Percentiles rank a stretch among this genome's conserved stretches.
Evolutionary conservation across 805 yeast genomes (phyloP).

Genomic region (Metschnikowia dekortorum): DNA sequence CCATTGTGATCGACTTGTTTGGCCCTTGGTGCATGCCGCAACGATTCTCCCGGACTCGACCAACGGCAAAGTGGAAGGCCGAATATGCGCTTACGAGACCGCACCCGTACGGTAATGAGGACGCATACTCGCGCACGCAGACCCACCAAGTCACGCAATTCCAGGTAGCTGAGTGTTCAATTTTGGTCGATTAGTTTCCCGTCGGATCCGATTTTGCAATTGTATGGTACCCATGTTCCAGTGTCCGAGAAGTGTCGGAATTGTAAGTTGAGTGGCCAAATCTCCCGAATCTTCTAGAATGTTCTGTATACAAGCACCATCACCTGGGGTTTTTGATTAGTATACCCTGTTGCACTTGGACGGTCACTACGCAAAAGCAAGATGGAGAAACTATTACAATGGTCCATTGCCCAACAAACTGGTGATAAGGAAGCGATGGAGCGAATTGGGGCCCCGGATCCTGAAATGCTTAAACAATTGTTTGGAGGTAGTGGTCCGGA

Average conservation of each 20-base stretch:
- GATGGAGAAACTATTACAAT: conserved; percentile 88
- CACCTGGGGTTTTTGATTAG: background rate
- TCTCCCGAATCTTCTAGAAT: conserved; percentile 15
- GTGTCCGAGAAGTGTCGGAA: background rate
- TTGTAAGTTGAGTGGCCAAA: background rate
- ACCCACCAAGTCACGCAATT: background rate
- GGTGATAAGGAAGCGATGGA: conserved; percentile 66
- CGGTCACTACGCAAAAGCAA: background rate
- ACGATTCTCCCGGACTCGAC: background rate
- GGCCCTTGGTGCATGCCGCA: background rate
- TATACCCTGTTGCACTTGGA: background rate
- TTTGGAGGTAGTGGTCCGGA: conserved; percentile 66
- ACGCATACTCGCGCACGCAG: background rate
- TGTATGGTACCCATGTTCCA: too few species aligned
- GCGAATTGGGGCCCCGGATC: conserved; percentile 68
- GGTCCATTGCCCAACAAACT: conserved; percentile 82
- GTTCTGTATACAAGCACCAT: conserved; percentile 10
- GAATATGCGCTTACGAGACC: conserved; percentile 2
- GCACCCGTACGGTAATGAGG: background rate
- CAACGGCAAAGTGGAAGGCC: background rate
- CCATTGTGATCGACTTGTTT: background rate
- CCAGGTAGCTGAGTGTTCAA: background rate
- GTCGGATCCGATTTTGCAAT: background rate
- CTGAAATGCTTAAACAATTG: conserved; percentile 71
- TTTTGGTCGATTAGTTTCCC: background rate